Evolutionary conservation across 1,139 yeast genomes (phyloP).

Genomic region (Kodamaea suecica): DNA sequence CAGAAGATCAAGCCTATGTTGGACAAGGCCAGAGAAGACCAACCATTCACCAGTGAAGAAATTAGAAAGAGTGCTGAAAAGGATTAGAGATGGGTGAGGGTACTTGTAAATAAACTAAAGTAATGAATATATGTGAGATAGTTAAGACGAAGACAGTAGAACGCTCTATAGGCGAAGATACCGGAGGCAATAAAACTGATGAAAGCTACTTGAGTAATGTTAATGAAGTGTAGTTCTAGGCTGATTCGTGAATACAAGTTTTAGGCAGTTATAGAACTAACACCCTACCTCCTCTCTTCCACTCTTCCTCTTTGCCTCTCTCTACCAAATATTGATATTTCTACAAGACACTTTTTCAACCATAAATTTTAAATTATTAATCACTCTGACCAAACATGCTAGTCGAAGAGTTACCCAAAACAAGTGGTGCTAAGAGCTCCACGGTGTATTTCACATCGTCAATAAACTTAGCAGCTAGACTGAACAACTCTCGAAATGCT

Average conservation of each 20-base stretch:
- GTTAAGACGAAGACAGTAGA: no score
- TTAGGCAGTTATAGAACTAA: no score
- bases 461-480: conserved; percentile 42
- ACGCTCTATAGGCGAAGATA: no score
- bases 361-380: not conserved
- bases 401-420: conserved; percentile 46
- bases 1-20: conserved; percentile 80
- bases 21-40: conserved; percentile 88
- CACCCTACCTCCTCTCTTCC: no score
- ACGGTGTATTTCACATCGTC: conserved; percentile 47
- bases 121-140: no score
- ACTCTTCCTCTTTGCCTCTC: no score
- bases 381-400: conserved; percentile 25
- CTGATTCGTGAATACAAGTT: no score
- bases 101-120: conserved; percentile 1
- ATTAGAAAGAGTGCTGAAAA: conserved; percentile 23
- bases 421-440: conserved; percentile 29
- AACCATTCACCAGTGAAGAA: conserved; percentile 60
- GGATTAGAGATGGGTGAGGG: conserved; percentile 3
- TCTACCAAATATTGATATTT: no score
- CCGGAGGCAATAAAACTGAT: no score
- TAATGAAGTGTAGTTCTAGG: no score
- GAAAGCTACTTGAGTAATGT: no score
- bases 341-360: no score
- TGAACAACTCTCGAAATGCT: conserved; percentile 13